Conservation (phyloP, 2,329 filamentous ascomycete genomes). For the Pseudogymnoascus sp. region DNA sequence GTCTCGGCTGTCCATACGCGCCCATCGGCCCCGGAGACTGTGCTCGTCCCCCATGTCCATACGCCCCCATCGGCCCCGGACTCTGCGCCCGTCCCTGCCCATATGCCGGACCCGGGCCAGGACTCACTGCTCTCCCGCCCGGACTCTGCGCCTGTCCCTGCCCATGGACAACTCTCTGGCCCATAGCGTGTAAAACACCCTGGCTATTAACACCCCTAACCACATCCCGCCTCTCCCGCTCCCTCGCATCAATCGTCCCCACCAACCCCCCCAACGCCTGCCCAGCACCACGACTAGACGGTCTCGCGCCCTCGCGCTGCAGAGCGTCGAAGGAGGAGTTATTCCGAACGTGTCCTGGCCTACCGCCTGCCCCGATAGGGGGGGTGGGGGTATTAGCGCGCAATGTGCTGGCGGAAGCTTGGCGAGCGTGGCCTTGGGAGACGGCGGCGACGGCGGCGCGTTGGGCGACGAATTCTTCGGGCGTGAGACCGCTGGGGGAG, state of each 20-base stretch:
- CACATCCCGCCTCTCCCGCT: constrained; percentile 68
- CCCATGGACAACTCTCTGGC: constrained; percentile 39
- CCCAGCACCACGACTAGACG: background rate
- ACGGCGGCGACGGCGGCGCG: constrained; percentile 50
- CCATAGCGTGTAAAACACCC: constrained; percentile 66
- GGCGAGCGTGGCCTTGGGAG: constrained; percentile 24
- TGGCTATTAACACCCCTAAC: constrained; percentile 63
- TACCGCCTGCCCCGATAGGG: no score
- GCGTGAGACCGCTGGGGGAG: constrained; percentile 50
- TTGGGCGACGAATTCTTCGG: constrained; percentile 80
- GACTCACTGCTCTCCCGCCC: background rate
- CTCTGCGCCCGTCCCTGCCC: background rate
- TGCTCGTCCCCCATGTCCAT: background rate
- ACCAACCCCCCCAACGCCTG: constrained; percentile 49
- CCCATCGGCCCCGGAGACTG: background rate
- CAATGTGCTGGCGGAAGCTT: no score
- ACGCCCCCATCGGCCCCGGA: background rate
- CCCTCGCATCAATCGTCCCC: constrained; percentile 70
- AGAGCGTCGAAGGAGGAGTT: constrained; percentile 40
- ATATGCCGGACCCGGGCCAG: background rate
- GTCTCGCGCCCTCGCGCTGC: constrained; percentile 30
- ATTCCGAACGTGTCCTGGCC: constrained; percentile 28
- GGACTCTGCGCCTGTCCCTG: background rate
- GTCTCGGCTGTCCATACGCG: background rate
- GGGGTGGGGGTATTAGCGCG: no score